These are phyloP conservation scores for Cyberlindnera maritima DNA, from an alignment of 805 yeast species.

Conservation along the genomic window DNA sequence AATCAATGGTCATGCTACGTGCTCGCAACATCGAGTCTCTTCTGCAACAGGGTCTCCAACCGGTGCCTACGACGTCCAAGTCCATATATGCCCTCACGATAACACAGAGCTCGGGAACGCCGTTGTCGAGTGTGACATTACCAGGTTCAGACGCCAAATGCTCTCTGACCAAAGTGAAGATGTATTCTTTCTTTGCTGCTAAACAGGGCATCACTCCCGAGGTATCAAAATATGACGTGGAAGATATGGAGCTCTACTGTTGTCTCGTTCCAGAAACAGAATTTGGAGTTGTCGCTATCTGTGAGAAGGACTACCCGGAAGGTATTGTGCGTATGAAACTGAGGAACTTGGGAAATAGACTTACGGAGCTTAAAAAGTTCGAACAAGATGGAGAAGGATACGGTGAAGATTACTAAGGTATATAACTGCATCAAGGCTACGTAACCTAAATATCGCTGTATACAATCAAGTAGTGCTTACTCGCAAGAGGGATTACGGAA, in stretches of 20 bases:
- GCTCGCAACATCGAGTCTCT: conserved; percentile 21
- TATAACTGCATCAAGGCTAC: too few species aligned
- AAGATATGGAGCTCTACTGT: conserved; percentile 10
- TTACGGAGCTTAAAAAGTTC: conserved; percentile 22
- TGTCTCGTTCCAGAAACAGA: conserved; percentile 16
- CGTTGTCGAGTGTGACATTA: conserved; percentile 14
- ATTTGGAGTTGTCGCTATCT: conserved; percentile 20
- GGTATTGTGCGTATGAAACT: conserved; percentile 23
- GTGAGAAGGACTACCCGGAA: conserved; percentile 26
- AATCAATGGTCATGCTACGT: conserved; percentile 21
- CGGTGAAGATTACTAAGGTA: neutral
- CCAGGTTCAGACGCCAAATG: neutral
- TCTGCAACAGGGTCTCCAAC: conserved; percentile 15
- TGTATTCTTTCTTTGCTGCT: conserved; percentile 19
- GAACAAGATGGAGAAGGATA: conserved; percentile 16
- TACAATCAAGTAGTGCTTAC: too few species aligned
- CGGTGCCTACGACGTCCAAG: conserved; percentile 18
- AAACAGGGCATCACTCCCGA: conserved; percentile 12
- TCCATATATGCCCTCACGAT: conserved; percentile 17
- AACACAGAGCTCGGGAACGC: conserved; percentile 16
- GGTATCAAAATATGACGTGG: conserved; percentile 6
- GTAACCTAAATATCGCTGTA: too few species aligned
- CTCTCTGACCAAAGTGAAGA: conserved; percentile 17
- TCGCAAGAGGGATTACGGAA: too few species aligned
- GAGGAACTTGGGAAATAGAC: conserved; percentile 9